Base-by-base conservation (phyloP, 2,329 filamentous ascomycete genomes). In the Cercospora nicotianae region DNA sequence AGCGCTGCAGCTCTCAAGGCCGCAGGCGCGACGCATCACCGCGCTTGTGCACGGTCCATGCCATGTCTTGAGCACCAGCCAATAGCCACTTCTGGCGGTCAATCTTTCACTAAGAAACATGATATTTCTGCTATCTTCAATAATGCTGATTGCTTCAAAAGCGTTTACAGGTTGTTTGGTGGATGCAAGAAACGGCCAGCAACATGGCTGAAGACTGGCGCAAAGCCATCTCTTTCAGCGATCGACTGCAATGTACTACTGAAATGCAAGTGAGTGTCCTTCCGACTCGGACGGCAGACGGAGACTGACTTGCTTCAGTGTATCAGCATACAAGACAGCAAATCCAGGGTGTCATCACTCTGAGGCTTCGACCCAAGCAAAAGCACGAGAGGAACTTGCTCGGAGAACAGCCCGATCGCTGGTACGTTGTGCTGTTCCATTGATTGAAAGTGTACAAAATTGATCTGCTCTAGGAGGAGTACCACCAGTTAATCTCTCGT, bases 331-430 rank as follows among this genome's bases (percentile, higher is more conserved):
- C 70, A 82, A 83, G 73, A 76, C 75, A 62, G 78, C 79, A 20
- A 78, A 83, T 65, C 81, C 83, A 67, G 77, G 80, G 3, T 79
- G 82, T 30, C 80, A 80, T 10, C 79, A 82, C 63, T 75, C 80
- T 31, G 83, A 85, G 69, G 85, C 84, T 31, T 84, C 83, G 64
- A 79, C 82, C 36, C 81, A 86, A 70, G 92, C 91, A 20, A 90
- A 90, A 74, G 78, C 84, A 58, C 80, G 88, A 48, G 93, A 96
- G 79, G 86, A 86, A 57, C 83, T 85, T 10, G 87, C 89, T 12
- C 91, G 88, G 72, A 83, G 86, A 53, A 79, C 81, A 51, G 87
- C 89, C 10, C 73, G 80, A 26, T 88, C 87, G 39, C 80, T 84
- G 75, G 90, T 91, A 83, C 76, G 70, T 20, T 3, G 6, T 31